These are phyloP conservation scores for Apophysomyces elegans DNA, from an alignment of 371 early-diverging fungal genomes.

Conservation along the genomic window DNA sequence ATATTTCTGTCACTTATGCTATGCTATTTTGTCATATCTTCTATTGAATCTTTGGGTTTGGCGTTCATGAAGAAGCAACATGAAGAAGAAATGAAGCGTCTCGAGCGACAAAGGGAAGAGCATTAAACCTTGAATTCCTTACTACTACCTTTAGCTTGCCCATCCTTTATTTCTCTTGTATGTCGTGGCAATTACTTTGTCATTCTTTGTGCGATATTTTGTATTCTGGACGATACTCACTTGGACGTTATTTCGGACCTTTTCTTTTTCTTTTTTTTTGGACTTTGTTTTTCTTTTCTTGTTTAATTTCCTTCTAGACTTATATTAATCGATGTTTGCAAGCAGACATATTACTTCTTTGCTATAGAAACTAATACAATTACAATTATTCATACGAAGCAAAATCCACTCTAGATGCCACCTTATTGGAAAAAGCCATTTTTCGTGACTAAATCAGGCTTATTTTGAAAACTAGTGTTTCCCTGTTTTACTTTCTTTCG, in stretches of 20 bases:
- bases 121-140: background rate
- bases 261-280: background rate
- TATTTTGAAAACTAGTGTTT: too few species aligned
- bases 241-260: background rate
- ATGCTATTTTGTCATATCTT: conserved; percentile 78
- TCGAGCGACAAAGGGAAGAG: conserved; percentile 31
- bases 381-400: too few species aligned
- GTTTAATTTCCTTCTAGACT: too few species aligned
- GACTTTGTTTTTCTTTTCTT: background rate
- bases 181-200: background rate
- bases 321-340: too few species aligned
- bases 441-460: too few species aligned
- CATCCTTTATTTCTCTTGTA: background rate
- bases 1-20: conserved; percentile 78
- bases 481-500: too few species aligned
- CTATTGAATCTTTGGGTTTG: conserved; percentile 81
- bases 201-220: conserved; percentile 1
- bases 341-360: too few species aligned
- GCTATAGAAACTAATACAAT: too few species aligned
- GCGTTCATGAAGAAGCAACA: conserved; percentile 60
- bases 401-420: too few species aligned
- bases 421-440: too few species aligned
- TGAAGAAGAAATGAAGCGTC: conserved; percentile 41
- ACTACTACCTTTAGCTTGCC: background rate
- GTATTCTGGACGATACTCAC: background rate